phyloP scores from a whole-genome alignment of 305 asterid species.

The Solanum aculeatissimum region DNA sequence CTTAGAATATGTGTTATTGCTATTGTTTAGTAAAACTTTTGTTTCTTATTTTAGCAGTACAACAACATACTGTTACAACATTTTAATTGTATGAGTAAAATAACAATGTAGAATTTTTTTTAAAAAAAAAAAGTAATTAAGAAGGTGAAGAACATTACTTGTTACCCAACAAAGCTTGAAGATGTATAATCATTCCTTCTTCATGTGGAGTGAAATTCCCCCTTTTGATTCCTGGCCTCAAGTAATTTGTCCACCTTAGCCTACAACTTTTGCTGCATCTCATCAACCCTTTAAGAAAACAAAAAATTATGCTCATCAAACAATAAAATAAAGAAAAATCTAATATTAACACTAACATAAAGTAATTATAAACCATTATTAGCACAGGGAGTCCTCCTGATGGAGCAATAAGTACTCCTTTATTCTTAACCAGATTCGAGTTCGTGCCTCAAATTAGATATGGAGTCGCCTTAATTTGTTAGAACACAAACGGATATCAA shows the following conservation, averaged over 20 bases:
- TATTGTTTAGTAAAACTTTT: background rate
- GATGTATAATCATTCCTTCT: conserved; percentile 96
- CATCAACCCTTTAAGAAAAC: conserved; percentile 41
- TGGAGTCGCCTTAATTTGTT: background rate
- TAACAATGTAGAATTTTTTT: background rate
- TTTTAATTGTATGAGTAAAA: background rate
- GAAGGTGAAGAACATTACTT: conserved; percentile 36
- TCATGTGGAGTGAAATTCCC: conserved; percentile 96
- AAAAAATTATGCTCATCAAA: background rate
- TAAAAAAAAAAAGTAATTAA: background rate
- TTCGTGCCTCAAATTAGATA: background rate
- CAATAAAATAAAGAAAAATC: background rate
- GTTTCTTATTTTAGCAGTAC: background rate
- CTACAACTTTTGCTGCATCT: conserved; percentile 99
- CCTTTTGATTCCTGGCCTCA: conserved; percentile 95
- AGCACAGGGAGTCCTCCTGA: background rate
- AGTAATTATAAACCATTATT: background rate
- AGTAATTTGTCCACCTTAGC: conserved; percentile 89
- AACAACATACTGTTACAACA: background rate
- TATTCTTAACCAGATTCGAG: background rate
- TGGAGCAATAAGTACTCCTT: background rate
- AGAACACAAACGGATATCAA: too few species aligned
- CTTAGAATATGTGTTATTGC: too few species aligned
- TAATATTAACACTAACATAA: background rate
- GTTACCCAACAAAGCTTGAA: conserved; percentile 91